Evolutionary conservation across 1,284 basidiomycete species (phyloP), one percentile per base, ranked within the genome.

Genomic region (Ustilago cynodontis): DNA sequence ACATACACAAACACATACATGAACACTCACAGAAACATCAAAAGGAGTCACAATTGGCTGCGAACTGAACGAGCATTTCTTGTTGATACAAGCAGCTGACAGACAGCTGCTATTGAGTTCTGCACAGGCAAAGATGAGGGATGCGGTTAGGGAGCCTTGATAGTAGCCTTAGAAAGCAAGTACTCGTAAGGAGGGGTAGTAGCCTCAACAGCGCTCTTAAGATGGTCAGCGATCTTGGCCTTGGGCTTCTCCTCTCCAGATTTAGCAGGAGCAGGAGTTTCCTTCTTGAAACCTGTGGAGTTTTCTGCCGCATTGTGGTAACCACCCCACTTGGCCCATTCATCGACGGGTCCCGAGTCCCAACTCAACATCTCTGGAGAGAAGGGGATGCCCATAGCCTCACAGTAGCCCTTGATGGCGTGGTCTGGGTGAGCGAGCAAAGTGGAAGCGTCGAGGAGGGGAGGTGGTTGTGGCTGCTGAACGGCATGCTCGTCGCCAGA

Each of bases 251-350:
- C 49, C 59, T 74, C 66, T n/a, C 62, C 66, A 5, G 33, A 10
- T 1, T 16, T 51, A 14, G 59, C 28, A 50, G 59, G 18, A 14
- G 73, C 58, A 11, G 74, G 59, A 0, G 67, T 54, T 31, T 79
- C 78, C 54, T 73, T 64, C 54, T 77, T 76, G 69, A 85, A 85
- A 5, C 83, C 83, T 3, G 81, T 82, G 37, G 71, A 77, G 26
- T 83, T 77, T 39, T 85, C 77, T 20, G 83, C 83, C 8, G 66
- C 82, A 8, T 73, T 74, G 54, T 85, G 83, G 70, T 82, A 85
- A 4, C 73, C 75, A 28, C 78, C 80, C 83, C 83, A 85, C 35
- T 83, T 83, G 1, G 70, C 71, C 72, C 80, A 85, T 35, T 81
- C 81, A 51, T 81, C 78, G 26, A 84, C 81, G 4, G 75, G 72